phyloP scores from a whole-genome alignment of 1,139 yeast species.

The Lodderomyces metapsilosis region DNA sequence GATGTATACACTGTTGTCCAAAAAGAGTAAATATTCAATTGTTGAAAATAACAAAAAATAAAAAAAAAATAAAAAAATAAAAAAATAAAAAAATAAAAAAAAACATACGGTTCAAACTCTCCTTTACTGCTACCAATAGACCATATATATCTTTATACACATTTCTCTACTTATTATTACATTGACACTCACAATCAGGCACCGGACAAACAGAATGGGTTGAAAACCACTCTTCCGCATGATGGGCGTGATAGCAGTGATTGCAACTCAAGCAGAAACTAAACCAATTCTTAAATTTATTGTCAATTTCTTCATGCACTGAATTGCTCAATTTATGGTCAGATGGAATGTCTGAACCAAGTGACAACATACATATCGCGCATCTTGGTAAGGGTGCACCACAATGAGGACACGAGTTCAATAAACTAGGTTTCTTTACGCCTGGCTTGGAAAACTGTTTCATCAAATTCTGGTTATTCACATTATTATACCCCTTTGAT shows the following conservation, averaged over 20 bases:
- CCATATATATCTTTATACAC: no score
- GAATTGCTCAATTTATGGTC: constrained; percentile 17
- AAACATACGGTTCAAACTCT: no score
- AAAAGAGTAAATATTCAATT: no score
- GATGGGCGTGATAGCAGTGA: constrained; percentile 93
- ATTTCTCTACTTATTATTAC: constrained; percentile 49
- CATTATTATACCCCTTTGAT: constrained; percentile 24
- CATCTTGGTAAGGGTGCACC: constrained; percentile 90
- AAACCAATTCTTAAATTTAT: constrained; percentile 67
- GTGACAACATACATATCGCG: constrained; percentile 78
- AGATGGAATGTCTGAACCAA: constrained; percentile 68
- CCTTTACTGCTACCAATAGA: neutral
- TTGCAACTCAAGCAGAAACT: constrained; percentile 88
- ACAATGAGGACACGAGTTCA: constrained; percentile 72
- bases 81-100: no score
- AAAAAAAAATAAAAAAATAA: no score
- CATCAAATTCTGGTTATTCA: constrained; percentile 29
- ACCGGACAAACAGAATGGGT: constrained; percentile 89
- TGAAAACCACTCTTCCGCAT: constrained; percentile 94
- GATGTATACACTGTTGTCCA: no score
- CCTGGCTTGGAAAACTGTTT: constrained; percentile 40
- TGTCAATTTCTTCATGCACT: constrained; percentile 25
- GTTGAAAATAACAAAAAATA: no score
- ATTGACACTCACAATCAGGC: constrained; percentile 85
- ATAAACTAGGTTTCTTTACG: constrained; percentile 21